Conservation (phyloP, 306 rosid genomes). For the Prunus davidiana region DNA sequence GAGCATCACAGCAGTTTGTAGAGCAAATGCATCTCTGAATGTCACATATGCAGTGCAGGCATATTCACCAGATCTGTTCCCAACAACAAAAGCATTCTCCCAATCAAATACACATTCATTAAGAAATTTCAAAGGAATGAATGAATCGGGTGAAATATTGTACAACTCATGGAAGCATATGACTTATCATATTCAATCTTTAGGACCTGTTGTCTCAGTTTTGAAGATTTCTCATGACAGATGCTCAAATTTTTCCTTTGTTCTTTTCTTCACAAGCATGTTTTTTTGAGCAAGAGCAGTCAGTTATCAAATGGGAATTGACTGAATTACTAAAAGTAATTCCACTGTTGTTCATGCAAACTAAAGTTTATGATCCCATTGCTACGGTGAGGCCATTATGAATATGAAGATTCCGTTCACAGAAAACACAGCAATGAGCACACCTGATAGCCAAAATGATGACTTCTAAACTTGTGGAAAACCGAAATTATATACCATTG, state of each 20-base stretch:
- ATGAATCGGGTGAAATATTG: neutral
- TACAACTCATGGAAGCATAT: conserved; percentile 2
- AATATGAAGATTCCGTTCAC: neutral
- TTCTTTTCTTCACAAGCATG: neutral
- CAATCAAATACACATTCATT: conserved; percentile 19
- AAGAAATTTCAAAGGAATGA: conserved; percentile 4
- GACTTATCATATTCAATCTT: neutral
- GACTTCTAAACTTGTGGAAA: conserved; percentile 2
- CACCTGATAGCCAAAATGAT: neutral
- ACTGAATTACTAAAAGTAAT: neutral
- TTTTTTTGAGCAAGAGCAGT: conserved; percentile 2
- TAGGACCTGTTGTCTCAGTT: neutral
- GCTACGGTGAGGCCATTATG: conserved; percentile 11
- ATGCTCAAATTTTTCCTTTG: neutral
- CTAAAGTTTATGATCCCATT: neutral
- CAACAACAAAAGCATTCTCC: conserved; percentile 19
- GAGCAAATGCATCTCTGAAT: conserved; percentile 78
- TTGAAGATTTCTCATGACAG: neutral
- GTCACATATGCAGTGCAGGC: conserved; percentile 78
- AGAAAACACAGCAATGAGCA: neutral
- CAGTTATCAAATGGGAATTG: neutral
- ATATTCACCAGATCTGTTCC: conserved; percentile 57
- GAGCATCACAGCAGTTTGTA: conserved; percentile 83
- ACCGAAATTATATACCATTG: neutral
- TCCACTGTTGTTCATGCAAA: neutral